Evolutionary conservation across 495 filamentous ascomycete species (phyloP), one percentile per base, ranked within the genome.

Genomic region (Darksidea phi): DNA sequence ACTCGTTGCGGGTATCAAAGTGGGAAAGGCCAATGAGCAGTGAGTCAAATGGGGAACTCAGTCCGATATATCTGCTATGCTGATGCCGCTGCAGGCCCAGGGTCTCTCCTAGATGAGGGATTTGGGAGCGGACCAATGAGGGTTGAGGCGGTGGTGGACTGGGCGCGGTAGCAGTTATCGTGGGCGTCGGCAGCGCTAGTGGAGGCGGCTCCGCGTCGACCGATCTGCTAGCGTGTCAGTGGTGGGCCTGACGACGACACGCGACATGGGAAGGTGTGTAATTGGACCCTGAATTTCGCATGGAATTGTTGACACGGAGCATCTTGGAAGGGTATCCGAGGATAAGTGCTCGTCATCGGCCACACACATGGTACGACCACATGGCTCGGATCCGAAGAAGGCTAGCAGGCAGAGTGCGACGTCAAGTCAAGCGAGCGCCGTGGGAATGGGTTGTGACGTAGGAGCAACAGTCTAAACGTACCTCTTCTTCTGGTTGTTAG

Each of bases 1-100:
- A 87, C 73, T 90, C 87, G 71, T 89, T 86, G 54, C 84, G 83
- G 21, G 79, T 80, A 71, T 89, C 85, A 71, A 89, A 88, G 0
- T 81, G 76, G 8, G 85, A 87, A 10, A 90, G 79, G 70, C 87
- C 84, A 67, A 89, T 86, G 48, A 91, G 75, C 25, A 83, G 83
- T 6, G 86, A 81, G 70, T 91, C 88, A 70, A 88, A 87, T 65
- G 88, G 84, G 49, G 86, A 87, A 18, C 86, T 76, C 15, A 66
- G 67, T n/a, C 74, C 74, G 46, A 76, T 67, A 48, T 75, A 70
- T 57, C 71, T 71, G 66, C 74, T 73, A 64, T 75, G 70, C 46
- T 70, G 62, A 58, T 68, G 66, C 54, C 70, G 34, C 51, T 76
- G 74, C 25, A 76, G 54, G 28, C 74, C 72, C n/a, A 76, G 52